Evolutionary conservation across 495 filamentous ascomycete species (phyloP).

Genomic region (Aspergillus ostianus): DNA sequence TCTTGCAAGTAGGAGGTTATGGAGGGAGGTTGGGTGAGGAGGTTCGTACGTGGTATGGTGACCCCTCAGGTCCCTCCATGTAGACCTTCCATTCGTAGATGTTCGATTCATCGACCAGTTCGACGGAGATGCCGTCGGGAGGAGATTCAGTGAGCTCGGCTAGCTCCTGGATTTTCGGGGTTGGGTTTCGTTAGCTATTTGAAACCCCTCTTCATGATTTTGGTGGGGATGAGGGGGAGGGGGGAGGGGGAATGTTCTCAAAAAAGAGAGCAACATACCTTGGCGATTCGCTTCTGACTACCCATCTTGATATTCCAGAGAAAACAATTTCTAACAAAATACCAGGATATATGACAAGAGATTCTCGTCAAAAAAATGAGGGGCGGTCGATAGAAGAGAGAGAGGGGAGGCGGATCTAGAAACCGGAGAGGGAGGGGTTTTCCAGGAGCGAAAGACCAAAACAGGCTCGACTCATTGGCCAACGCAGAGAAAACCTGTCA

Average conservation of each 20-base stretch:
- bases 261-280: conserved; percentile 38
- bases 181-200: conserved; percentile 11
- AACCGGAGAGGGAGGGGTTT: not conserved
- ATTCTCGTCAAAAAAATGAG: conserved; percentile 8
- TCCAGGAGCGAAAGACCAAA: not conserved
- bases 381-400: conserved; percentile 17
- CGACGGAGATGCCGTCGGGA: conserved; percentile 63
- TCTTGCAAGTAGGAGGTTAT: too few species aligned
- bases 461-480: not conserved
- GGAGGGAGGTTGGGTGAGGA: not conserved
- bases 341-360: too few species aligned
- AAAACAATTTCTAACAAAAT: not conserved
- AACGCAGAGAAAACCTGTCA: not conserved
- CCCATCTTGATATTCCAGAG: conserved; percentile 35
- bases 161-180: conserved; percentile 57
- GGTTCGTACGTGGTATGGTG: conserved; percentile 64
- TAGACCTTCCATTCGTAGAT: conserved; percentile 80
- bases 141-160: conserved; percentile 63
- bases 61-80: conserved; percentile 70
- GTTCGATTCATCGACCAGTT: conserved; percentile 66
- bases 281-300: conserved; percentile 60
- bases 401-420: not conserved
- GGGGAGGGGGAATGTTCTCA: not conserved
- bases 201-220: not conserved
- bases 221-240: not conserved